Evolutionary conservation across 2,329 filamentous ascomycete genomes (phyloP).

Genomic region (Arthrinium puccinioides): DNA sequence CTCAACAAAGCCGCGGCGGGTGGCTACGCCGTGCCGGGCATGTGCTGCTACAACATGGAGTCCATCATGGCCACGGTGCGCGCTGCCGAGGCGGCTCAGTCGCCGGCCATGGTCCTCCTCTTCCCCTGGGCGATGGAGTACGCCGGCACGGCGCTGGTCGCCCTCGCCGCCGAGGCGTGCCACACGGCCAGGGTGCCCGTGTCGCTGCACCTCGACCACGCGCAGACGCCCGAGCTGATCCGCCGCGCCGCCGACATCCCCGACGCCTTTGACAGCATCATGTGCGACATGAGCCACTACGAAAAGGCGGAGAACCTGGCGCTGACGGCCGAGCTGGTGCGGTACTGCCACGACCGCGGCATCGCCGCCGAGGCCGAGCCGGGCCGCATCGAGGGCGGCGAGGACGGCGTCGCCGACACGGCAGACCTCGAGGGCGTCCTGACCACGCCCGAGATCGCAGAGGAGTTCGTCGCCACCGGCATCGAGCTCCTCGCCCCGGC

Average conservation of each 20-base stretch:
- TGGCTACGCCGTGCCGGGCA: constrained; percentile 52
- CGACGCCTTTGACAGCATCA: constrained; percentile 61
- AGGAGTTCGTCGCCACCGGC: constrained; percentile 57
- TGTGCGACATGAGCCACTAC: constrained; percentile 71
- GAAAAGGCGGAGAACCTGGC: constrained; percentile 63
- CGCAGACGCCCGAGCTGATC: constrained; percentile 56
- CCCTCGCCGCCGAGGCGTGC: constrained; percentile 48
- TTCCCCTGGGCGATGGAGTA: constrained; percentile 70
- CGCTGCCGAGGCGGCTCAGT: constrained; percentile 60
- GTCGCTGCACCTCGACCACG: constrained; percentile 59
- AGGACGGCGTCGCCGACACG: constrained; percentile 59
- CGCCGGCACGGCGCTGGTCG: constrained; percentile 48
- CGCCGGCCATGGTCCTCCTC: constrained; percentile 64
- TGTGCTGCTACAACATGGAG: constrained; percentile 63
- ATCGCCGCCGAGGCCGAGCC: constrained; percentile 67
- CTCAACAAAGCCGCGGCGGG: constrained; percentile 47
- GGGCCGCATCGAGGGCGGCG: constrained; percentile 57
- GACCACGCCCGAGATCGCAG: constrained; percentile 57
- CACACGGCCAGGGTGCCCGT: constrained; percentile 51
- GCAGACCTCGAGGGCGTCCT: constrained; percentile 34
- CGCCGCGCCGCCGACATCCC: constrained; percentile 50
- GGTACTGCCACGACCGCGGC: constrained; percentile 55
- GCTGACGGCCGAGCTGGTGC: constrained; percentile 54
- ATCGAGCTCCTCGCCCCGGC: constrained; percentile 63
- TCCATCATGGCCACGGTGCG: constrained; percentile 61